phyloP scores from a whole-genome alignment of 148 eudicot species.

The Rhododendron kiyosumense region DNA sequence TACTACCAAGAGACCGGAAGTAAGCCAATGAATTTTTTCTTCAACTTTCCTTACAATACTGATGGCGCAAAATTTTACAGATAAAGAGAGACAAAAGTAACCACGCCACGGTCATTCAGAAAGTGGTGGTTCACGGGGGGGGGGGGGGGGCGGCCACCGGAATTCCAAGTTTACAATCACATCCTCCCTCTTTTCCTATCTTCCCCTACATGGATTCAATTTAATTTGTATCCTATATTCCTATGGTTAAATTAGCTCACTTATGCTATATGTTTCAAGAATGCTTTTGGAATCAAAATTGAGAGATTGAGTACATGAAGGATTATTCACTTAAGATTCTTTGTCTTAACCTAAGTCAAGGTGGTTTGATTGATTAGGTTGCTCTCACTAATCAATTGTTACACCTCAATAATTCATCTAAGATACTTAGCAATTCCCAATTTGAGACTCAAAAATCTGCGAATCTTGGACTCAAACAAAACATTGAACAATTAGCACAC shows the following conservation, averaged over 20 bases:
- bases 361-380: neutral
- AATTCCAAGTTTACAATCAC: neutral
- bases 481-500: neutral
- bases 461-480: neutral
- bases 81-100: neutral
- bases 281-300: neutral
- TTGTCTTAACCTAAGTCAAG: neutral
- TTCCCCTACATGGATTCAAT: neutral
- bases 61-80: neutral
- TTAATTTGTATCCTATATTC: neutral
- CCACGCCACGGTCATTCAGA: neutral
- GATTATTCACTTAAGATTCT: neutral
- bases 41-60: neutral
- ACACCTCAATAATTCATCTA: neutral
- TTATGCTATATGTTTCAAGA: neutral
- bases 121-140: neutral
- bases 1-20: neutral
- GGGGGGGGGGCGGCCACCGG: too few species aligned
- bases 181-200: neutral
- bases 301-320: neutral
- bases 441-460: neutral
- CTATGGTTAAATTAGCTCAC: neutral
- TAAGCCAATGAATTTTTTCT: neutral
- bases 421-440: neutral
- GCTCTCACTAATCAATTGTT: neutral